Base-by-base conservation (phyloP, 2,329 filamentous ascomycete genomes). In the Bisporella sp. region DNA sequence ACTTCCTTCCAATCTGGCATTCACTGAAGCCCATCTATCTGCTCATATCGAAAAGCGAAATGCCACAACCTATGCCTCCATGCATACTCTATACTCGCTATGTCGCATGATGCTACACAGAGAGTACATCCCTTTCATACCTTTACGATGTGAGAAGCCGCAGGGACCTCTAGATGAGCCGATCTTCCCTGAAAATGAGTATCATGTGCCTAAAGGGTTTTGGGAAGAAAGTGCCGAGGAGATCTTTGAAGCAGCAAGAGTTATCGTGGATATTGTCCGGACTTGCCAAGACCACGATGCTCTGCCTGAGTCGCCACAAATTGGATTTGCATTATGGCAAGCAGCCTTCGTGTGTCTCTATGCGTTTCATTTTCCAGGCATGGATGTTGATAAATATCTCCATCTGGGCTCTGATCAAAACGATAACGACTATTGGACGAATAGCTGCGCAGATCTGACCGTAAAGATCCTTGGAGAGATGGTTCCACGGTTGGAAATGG, bases 51-150 rank as follows among this genome's bases (percentile, higher is more conserved):
- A n/a, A n/a, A n/a, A n/a, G n/a, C n/a, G n/a, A n/a, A n/a, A n/a
- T n/a, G n/a, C n/a, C n/a, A n/a, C n/a, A n/a, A n/a, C n/a, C n/a
- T n/a, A n/a, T n/a, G n/a, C n/a, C n/a, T n/a, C n/a, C n/a, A n/a
- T n/a, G n/a, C n/a, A n/a, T n/a, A n/a, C 82, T 58, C 74, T 87
- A 1, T 77, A 80, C 52, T 76, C 78, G 2, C 70, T 87, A 2
- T 87, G 81, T 62, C 74, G 77, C 50, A 82, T 89, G 54, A 79
- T 85, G 69, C 71, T 87, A 31, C 81, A 86, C 59, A 73, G 84
- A 54, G 82, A 87, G 62, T 86, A 83, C 54, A 73, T 87, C 30
- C 82, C 83, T 0, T 85, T 84, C 59, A 73, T 84, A 12, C 79
- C 83, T 2, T 70, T 84, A 11, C 71, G 73, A 6, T 79, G 73